These are phyloP conservation scores for Heliocybe sulcata DNA, from an alignment of 1,284 basidiomycete genomes.

Conservation along the genomic window DNA sequence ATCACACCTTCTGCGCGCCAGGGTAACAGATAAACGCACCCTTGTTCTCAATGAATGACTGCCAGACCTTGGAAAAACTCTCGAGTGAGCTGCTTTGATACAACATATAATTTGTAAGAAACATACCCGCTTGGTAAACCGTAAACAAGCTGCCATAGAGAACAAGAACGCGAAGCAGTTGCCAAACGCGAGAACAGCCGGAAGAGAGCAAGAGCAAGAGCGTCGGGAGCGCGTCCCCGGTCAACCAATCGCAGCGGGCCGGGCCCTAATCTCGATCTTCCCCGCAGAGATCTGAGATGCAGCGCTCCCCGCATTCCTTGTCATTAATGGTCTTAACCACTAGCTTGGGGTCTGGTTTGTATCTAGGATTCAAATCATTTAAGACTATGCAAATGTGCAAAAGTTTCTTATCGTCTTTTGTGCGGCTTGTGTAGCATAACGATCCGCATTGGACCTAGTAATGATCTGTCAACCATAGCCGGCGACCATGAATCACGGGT, in stretches of 20 bases:
- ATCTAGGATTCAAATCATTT: no score
- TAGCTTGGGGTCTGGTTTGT: not conserved
- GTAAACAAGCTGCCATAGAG: slow-evolving; percentile 54
- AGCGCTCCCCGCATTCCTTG: not conserved
- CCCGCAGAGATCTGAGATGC: not conserved
- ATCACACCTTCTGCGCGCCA: not conserved
- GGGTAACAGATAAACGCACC: slow-evolving; percentile 29
- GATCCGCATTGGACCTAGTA: no score
- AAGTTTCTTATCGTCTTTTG: no score
- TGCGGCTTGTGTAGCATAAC: no score
- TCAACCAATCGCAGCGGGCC: not conserved
- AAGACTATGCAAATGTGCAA: no score
- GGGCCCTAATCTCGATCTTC: not conserved
- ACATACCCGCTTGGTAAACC: slow-evolving; percentile 54
- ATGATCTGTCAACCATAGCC: no score
- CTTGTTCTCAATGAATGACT: slow-evolving; percentile 69
- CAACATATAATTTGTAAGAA: not conserved
- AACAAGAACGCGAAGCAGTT: not conserved
- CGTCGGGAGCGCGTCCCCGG: no score
- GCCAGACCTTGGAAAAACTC: slow-evolving; percentile 57
- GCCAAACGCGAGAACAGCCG: not conserved
- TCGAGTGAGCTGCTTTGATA: not conserved
- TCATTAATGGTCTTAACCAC: not conserved
- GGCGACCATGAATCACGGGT: no score
- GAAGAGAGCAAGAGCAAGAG: not conserved